Percentiles rank a stretch among this genome's conserved stretches.
phyloP scores from a whole-genome alignment of 2,329 filamentous ascomycete species.

The Bertia moriformis region DNA sequence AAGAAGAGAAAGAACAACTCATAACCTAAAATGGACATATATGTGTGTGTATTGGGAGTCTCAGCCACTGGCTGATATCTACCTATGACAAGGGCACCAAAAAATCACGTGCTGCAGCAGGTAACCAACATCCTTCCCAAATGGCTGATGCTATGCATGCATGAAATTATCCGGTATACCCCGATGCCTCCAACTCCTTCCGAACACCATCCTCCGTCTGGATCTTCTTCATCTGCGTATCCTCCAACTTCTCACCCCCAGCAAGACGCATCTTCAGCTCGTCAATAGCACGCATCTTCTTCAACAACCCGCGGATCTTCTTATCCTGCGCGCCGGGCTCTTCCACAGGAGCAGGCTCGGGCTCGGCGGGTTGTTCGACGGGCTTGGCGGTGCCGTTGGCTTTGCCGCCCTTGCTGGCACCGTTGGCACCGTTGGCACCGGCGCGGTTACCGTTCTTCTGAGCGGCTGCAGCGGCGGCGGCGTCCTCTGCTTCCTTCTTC shows the following conservation, averaged over 20 bases:
- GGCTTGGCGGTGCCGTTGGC: slow-evolving; percentile 31
- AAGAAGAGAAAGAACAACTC: too few species aligned
- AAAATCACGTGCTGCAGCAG: too few species aligned
- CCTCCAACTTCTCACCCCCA: slow-evolving; percentile 88
- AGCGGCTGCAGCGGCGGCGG: slow-evolving; percentile 31
- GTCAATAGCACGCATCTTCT: slow-evolving; percentile 96
- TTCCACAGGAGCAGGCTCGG: slow-evolving; percentile 34
- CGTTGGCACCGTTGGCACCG: slow-evolving; percentile 12
- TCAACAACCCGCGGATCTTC: slow-evolving; percentile 83
- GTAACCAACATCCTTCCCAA: too few species aligned
- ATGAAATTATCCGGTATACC: slow-evolving; percentile 8
- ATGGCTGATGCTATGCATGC: too few species aligned
- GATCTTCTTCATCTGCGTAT: slow-evolving; percentile 98
- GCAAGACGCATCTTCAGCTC: slow-evolving; percentile 95
- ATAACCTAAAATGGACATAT: too few species aligned
- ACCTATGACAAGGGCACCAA: too few species aligned
- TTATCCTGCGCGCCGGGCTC: slow-evolving; percentile 40
- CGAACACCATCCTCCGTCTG: slow-evolving; percentile 71
- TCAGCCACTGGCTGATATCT: too few species aligned
- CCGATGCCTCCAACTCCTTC: slow-evolving; percentile 62
- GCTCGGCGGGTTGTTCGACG: slow-evolving; percentile 36
- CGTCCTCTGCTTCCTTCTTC: slow-evolving; percentile 71
- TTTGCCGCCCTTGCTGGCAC: slow-evolving; percentile 12
- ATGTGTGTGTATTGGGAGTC: too few species aligned
- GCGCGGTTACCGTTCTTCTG: slow-evolving; percentile 24